These are phyloP conservation scores for Colletotrichum agaves DNA, from an alignment of 2,329 filamentous ascomycete genomes.

Conservation along the genomic window DNA sequence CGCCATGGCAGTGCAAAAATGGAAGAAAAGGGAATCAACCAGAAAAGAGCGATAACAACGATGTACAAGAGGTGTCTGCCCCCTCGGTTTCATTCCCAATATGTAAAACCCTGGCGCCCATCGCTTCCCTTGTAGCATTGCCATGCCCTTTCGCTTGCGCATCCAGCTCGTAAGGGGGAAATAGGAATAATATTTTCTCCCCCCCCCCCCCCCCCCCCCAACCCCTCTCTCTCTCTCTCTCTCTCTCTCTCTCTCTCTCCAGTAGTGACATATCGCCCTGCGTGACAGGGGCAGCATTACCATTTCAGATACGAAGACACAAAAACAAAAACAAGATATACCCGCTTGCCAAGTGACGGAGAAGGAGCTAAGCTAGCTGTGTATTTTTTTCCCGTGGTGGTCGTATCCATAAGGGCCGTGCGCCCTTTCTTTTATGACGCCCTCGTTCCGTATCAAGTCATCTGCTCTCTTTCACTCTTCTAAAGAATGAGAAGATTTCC, in stretches of 20 bases:
- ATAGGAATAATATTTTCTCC: not conserved
- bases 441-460: constrained; percentile 31
- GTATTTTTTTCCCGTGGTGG: constrained; percentile 13
- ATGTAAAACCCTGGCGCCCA: constrained; percentile 20
- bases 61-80: constrained; percentile 23
- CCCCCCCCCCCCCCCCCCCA: not conserved
- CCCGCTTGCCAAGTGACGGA: constrained; percentile 30
- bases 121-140: constrained; percentile 23
- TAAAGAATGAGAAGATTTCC: constrained; percentile 30
- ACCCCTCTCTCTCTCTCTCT: not conserved
- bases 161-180: constrained; percentile 20
- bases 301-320: constrained; percentile 18
- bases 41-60: not conserved
- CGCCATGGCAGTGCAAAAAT: constrained; percentile 16
- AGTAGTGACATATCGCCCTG: constrained; percentile 15
- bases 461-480: constrained; percentile 33
- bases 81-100: not conserved
- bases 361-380: constrained; percentile 27
- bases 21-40: not conserved
- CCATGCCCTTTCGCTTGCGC: constrained; percentile 27
- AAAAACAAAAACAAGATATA: constrained; percentile 29
- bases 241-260: constrained; percentile 1
- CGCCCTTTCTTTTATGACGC: constrained; percentile 16
- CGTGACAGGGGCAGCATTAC: constrained; percentile 24
- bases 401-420: constrained; percentile 16